phyloP scores from a whole-genome alignment of 352 stramenopile species.

The Globisporangium viniferum region DNA sequence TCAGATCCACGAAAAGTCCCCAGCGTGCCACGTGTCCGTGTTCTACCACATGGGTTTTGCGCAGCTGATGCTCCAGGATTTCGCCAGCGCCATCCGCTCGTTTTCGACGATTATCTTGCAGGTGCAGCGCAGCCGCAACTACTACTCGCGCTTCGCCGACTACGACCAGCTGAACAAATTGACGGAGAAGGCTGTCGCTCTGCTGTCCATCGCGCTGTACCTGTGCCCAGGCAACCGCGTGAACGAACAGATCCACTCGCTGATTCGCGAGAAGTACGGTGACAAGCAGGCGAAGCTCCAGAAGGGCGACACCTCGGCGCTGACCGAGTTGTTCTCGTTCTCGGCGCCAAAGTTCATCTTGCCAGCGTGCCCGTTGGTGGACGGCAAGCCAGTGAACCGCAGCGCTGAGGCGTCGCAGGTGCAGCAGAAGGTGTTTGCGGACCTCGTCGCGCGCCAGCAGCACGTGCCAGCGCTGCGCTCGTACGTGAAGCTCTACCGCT shows the following conservation, averaged over 20 bases:
- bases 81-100: conserved; percentile 90
- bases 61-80: conserved; percentile 97
- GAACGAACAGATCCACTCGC: conserved; percentile 81
- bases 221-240: conserved; percentile 86
- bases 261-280: conserved; percentile 94
- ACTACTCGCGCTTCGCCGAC: conserved; percentile 89
- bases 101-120: conserved; percentile 89
- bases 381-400: conserved; percentile 53
- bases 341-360: conserved; percentile 96
- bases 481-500: conserved; percentile 97
- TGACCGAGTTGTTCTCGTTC: conserved; percentile 92
- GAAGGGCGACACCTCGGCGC: conserved; percentile 72
- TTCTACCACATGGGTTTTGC: conserved; percentile 97
- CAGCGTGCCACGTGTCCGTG: conserved; percentile 92
- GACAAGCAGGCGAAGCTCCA: conserved; percentile 88
- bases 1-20: conserved; percentile 89
- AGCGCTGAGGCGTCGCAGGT: conserved; percentile 64
- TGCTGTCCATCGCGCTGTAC: conserved; percentile 89
- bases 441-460: conserved; percentile 87
- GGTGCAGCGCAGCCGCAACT: conserved; percentile 87
- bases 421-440: conserved; percentile 86
- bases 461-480: conserved; percentile 90
- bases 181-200: conserved; percentile 93
- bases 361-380: conserved; percentile 59
- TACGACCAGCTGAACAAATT: conserved; percentile 96